Percentiles rank a stretch among this genome's conserved stretches.
Evolutionary conservation across 1,284 basidiomycete genomes (phyloP).

Genomic region (Grifola frondosa): DNA sequence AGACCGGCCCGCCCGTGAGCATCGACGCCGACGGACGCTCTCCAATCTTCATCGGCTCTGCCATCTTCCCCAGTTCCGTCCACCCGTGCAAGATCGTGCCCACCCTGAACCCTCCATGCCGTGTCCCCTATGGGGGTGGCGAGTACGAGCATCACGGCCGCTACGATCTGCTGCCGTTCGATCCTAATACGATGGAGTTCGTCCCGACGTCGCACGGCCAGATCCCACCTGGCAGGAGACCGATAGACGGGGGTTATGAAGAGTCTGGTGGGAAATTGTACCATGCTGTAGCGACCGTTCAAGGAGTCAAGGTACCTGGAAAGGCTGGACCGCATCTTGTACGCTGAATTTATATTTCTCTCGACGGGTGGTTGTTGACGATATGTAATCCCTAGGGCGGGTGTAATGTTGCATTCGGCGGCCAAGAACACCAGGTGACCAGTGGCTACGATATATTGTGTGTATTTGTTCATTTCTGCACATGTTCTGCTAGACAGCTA

Average conservation of each 20-base stretch:
- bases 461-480: too few species aligned
- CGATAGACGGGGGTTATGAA: conserved; percentile 45
- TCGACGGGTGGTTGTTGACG: conserved; percentile 20
- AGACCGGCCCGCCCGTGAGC: conserved; percentile 48
- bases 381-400: conserved; percentile 36
- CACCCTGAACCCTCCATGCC: conserved; percentile 48
- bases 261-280: conserved; percentile 37
- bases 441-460: conserved; percentile 15
- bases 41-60: conserved; percentile 71
- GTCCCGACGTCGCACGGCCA: conserved; percentile 57
- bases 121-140: conserved; percentile 61
- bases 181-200: conserved; percentile 66
- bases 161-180: conserved; percentile 71
- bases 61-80: conserved; percentile 61
- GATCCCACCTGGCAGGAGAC: conserved; percentile 48
- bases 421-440: conserved; percentile 11
- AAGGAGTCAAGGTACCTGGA: conserved; percentile 61
- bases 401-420: conserved; percentile 31
- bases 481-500: too few species aligned
- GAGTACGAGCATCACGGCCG: conserved; percentile 61
- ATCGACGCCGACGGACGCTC: conserved; percentile 52
- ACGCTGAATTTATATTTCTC: conserved; percentile 7
- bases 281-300: conserved; percentile 40
- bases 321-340: conserved; percentile 73
- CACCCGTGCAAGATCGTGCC: conserved; percentile 80